A percentile compares a stretch with the other conserved stretches of the same genome.
phyloP scores from a whole-genome alignment of 306 rosid genomes.

The Quercus agrifolia region DNA sequence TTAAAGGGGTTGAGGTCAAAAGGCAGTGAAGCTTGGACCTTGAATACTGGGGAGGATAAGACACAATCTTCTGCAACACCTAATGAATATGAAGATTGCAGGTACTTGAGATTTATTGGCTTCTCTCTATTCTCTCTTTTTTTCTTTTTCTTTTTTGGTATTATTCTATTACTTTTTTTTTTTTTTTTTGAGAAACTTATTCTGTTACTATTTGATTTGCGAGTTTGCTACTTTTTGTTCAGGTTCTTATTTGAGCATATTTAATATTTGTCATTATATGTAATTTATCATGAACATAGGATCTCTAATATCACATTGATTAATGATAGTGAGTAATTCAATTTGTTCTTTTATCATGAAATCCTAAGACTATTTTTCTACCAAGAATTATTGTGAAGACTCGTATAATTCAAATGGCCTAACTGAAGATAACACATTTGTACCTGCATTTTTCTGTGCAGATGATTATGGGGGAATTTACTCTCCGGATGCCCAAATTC shows the following conservation, averaged over 20 bases:
- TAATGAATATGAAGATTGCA: slow-evolving; percentile 12
- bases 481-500: background rate
- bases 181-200: background rate
- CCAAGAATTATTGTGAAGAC: background rate
- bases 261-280: background rate
- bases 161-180: too few species aligned
- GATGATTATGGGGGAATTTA: background rate
- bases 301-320: background rate
- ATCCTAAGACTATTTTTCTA: background rate
- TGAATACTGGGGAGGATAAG: slow-evolving; percentile 13
- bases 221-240: background rate
- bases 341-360: background rate
- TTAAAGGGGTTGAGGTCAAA: slow-evolving; percentile 21
- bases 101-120: slow-evolving; percentile 29
- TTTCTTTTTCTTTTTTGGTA: background rate
- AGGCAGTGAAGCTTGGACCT: slow-evolving; percentile 14
- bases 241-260: background rate
- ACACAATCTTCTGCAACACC: slow-evolving; percentile 21
- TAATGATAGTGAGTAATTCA: background rate
- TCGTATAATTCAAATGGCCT: background rate
- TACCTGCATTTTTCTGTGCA: background rate
- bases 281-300: background rate
- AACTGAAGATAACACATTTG: background rate
- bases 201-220: background rate
- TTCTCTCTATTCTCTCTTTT: background rate